Evolutionary conservation across 768 basidiomycete genomes (phyloP).

Genomic region (Suillus sp.): DNA sequence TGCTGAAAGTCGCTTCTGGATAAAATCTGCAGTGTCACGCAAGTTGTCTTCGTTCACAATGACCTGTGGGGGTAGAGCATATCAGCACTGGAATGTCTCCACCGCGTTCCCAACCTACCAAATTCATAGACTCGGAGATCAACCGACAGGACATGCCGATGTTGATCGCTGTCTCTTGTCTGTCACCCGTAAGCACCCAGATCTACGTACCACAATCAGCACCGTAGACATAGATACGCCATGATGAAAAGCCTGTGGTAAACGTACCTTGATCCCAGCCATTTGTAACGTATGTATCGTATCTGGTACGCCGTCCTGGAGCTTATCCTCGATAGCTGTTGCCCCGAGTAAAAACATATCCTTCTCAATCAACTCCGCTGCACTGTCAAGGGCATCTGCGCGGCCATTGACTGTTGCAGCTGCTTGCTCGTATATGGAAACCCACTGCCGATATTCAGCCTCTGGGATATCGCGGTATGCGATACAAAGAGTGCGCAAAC

Average conservation of each 20-base stretch:
- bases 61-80: constrained; percentile 53
- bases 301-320: constrained; percentile 98
- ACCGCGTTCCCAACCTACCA: constrained; percentile 50
- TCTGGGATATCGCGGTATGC: constrained; percentile 92
- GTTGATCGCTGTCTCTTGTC: constrained; percentile 99
- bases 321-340: constrained; percentile 97
- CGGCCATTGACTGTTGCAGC: constrained; percentile 95
- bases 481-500: constrained; percentile 93
- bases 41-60: constrained; percentile 91
- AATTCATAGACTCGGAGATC: constrained; percentile 98
- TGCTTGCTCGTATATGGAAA: constrained; percentile 84
- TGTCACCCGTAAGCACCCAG: constrained; percentile 97
- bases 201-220: constrained; percentile 50
- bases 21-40: constrained; percentile 79
- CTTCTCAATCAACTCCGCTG: constrained; percentile 94
- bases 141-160: constrained; percentile 97
- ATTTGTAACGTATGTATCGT: constrained; percentile 96
- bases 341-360: constrained; percentile 93
- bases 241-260: not conserved
- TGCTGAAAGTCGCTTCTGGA: constrained; percentile 85
- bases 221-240: constrained; percentile 11
- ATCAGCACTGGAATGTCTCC: not conserved
- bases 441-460: constrained; percentile 90
- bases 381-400: constrained; percentile 90
- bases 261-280: constrained; percentile 89